A percentile compares a stretch with the other conserved stretches of the same genome.
Evolutionary conservation across 2,329 filamentous ascomycete species (phyloP).

Genomic region (Colletotrichum sp.): DNA sequence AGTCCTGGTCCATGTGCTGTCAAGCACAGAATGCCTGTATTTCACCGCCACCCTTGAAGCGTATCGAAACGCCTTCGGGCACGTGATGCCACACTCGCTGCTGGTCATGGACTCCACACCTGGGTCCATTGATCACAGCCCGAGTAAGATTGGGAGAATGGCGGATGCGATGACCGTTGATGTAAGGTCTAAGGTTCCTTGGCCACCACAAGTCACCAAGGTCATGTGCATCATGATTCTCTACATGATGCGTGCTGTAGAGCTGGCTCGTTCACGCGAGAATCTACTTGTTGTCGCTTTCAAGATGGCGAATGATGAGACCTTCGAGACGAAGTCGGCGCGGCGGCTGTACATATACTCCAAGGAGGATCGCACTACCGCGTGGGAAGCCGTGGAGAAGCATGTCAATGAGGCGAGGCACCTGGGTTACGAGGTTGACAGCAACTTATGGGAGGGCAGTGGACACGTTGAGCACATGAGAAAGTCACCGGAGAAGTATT

Average conservation of each 20-base stretch:
- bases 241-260: constrained; percentile 31
- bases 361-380: constrained; percentile 44
- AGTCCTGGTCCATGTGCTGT: constrained; percentile 60
- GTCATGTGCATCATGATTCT: constrained; percentile 48
- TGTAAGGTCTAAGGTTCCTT: constrained; percentile 48
- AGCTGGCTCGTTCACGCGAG: background rate
- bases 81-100: constrained; percentile 48
- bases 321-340: background rate
- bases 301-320: background rate
- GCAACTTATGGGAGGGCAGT: constrained; percentile 61
- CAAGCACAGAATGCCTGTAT: constrained; percentile 62
- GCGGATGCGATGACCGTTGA: constrained; percentile 58
- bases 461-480: constrained; percentile 67
- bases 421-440: constrained; percentile 53
- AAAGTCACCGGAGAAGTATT: constrained; percentile 61
- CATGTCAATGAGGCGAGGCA: constrained; percentile 53
- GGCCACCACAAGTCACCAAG: constrained; percentile 53
- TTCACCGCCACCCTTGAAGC: constrained; percentile 53
- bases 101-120: constrained; percentile 59
- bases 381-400: constrained; percentile 58
- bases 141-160: constrained; percentile 47
- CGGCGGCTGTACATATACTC: constrained; percentile 7
- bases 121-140: constrained; percentile 35
- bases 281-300: background rate
- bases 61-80: constrained; percentile 32